phyloP scores from a whole-genome alignment of 306 rosid genomes.

The Cajanus cajan region DNA sequence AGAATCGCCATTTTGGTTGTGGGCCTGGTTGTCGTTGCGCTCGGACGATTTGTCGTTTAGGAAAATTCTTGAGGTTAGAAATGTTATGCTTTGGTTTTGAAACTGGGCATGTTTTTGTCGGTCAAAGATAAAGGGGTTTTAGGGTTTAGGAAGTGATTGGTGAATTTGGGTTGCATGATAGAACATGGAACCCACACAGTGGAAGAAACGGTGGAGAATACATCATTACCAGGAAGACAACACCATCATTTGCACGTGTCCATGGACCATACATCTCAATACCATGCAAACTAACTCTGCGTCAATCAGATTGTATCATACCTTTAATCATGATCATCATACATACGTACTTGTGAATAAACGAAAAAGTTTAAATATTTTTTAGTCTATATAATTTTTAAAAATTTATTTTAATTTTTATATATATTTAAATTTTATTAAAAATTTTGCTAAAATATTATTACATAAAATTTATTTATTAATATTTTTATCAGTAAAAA shows the following conservation, averaged over 20 bases:
- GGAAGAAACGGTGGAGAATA: constrained; percentile 83
- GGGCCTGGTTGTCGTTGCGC: background rate
- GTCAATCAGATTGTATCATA: background rate
- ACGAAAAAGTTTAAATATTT: no score
- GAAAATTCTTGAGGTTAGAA: background rate
- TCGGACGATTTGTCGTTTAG: constrained; percentile 15
- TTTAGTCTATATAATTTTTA: no score
- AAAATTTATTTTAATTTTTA: no score
- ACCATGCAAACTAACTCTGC: constrained; percentile 22
- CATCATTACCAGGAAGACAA: constrained; percentile 65
- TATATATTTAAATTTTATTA: no score
- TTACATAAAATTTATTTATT: no score
- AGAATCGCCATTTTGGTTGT: no score
- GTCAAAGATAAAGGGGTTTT: constrained; percentile 51
- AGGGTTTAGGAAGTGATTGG: background rate
- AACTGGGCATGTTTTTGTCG: constrained; percentile 38
- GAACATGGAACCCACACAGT: constrained; percentile 77
- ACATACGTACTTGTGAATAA: background rate
- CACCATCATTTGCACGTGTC: constrained; percentile 91
- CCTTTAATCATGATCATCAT: constrained; percentile 16
- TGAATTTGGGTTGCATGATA: constrained; percentile 59
- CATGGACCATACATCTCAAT: constrained; percentile 57
- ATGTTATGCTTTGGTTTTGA: constrained; percentile 5
- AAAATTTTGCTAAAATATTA: no score
- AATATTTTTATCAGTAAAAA: no score